Evolutionary conservation across 2,329 filamentous ascomycete species (phyloP).

Genomic region (Colletotrichum endophyticum): DNA sequence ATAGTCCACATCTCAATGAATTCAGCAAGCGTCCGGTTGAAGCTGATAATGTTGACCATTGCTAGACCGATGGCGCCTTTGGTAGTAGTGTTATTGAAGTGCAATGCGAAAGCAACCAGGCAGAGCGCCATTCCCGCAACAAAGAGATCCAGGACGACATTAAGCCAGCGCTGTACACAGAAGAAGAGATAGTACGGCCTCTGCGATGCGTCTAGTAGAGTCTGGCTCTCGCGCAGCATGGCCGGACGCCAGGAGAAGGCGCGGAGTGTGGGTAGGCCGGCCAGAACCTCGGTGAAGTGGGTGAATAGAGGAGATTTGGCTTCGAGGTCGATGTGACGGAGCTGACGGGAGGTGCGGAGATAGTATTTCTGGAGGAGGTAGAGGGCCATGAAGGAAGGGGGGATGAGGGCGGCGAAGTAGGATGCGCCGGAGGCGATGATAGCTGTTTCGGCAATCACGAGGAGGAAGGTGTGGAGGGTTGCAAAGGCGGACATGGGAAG

Average conservation of each 20-base stretch:
- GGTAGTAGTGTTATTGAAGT: conserved; percentile 23
- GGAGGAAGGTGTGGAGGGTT: conserved; percentile 19
- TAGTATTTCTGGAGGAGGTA: conserved; percentile 56
- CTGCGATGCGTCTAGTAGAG: conserved; percentile 47
- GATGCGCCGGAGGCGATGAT: conserved; percentile 47
- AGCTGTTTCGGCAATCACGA: conserved; percentile 46
- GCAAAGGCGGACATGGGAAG: conserved; percentile 32
- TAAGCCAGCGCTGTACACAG: conserved; percentile 54
- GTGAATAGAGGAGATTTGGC: conserved; percentile 53
- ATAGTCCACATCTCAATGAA: conserved; percentile 39
- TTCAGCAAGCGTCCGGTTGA: conserved; percentile 32
- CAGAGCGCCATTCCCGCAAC: conserved; percentile 53
- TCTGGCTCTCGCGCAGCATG: conserved; percentile 39
- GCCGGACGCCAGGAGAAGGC: conserved; percentile 52
- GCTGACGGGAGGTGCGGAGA: conserved; percentile 59
- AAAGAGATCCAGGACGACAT: conserved; percentile 51
- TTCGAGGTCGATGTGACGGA: conserved; percentile 59
- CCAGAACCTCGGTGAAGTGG: conserved; percentile 54
- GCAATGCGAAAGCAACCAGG: conserved; percentile 51
- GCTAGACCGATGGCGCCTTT: conserved; percentile 35
- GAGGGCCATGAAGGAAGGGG: conserved; percentile 42
- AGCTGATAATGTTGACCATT: conserved; percentile 28
- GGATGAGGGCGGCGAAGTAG: conserved; percentile 48
- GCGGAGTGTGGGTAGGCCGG: conserved; percentile 52
- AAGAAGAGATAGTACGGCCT: conserved; percentile 54